Evolutionary conservation across 768 basidiomycete species (phyloP), one percentile per base, ranked within the genome.

Genomic region (Leccinum disarticulatum): DNA sequence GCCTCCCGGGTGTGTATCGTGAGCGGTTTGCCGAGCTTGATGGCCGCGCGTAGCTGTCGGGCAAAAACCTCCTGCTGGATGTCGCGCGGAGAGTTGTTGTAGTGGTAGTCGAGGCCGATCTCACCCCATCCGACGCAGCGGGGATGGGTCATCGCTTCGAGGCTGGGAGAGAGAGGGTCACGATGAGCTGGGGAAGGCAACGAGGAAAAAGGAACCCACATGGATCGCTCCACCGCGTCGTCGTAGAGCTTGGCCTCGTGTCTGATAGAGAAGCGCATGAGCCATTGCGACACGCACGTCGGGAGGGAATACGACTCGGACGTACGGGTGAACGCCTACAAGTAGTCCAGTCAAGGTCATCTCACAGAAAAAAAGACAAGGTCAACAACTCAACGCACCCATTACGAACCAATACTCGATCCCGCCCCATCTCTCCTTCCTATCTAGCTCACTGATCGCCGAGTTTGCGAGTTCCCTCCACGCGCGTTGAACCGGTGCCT

Each of bases 1-100:
- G 93, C 93, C 67, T 93, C 90, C 4, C 93, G 82, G 0, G 92
- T 93, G 66, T 95, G 93, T 49, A 94, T 91, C 1, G 91, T 93
- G 30, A 95, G 76, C 0, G 93, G 85, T 67, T 95, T 95, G 3
- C 80, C 79, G 1, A 91, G 78, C 17, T 76, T 73, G 6, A 94
- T 81, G 0, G 92, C 91, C 1, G 81, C 81, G 15, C 77, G 77
- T 6, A 94, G 81, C 70, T 95, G 93, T 9, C 87, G 77, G 1
- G 74, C 70, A 53, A 95, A 87, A 11, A 92, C 84, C 0, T 74
- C 74, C 56, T 80, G 85, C 66, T 95, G 93, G 1, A 86, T 66
- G 0, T 83, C 80, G 10, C 87, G 83, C 0, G 91, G 89, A 0
- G 90, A 90, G 61, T 85, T 80, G 72, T 90, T 84, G 71, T 93